A percentile compares a stretch with the other conserved stretches of the same genome.
Conservation (phyloP, 2,329 filamentous ascomycete species). For the Hypoxylon sp. region DNA sequence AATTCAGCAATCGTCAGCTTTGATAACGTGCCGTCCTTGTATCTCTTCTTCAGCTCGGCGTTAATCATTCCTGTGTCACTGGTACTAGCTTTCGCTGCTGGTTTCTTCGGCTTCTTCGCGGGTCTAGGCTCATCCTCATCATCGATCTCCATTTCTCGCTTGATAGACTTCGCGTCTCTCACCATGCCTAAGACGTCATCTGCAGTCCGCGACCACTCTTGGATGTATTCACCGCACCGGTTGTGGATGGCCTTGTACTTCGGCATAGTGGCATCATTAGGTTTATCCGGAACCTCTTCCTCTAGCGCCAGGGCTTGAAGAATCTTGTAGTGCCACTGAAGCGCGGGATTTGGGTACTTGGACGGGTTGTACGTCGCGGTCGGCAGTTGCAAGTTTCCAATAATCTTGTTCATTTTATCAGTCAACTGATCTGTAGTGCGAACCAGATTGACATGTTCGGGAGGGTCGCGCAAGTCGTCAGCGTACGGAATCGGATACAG, state of each 20-base stretch:
- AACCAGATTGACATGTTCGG: conserved; percentile 67
- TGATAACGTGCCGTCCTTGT: conserved; percentile 61
- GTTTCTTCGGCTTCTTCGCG: conserved; percentile 61
- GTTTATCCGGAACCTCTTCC: conserved; percentile 84
- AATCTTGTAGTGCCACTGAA: conserved; percentile 98
- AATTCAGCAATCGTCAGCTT: conserved; percentile 69
- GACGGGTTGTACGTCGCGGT: conserved; percentile 85
- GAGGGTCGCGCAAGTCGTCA: conserved; percentile 85
- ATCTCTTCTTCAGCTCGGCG: conserved; percentile 61
- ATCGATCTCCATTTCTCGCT: conserved; percentile 65
- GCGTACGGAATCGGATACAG: conserved; percentile 88
- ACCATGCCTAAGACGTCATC: conserved; percentile 64
- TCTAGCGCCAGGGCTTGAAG: conserved; percentile 91
- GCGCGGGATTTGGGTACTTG: conserved; percentile 89
- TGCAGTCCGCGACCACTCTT: conserved; percentile 80
- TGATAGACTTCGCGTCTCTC: conserved; percentile 59
- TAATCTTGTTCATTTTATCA: conserved; percentile 83
- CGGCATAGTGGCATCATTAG: conserved; percentile 83
- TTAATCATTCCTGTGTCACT: conserved; percentile 57
- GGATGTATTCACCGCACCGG: conserved; percentile 82
- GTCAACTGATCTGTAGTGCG: conserved; percentile 78
- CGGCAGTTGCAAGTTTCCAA: conserved; percentile 90
- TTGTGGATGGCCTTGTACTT: conserved; percentile 91
- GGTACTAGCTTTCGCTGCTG: conserved; percentile 50
- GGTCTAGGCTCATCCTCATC: conserved; percentile 57